Percentiles rank a stretch among this genome's conserved stretches.
These are phyloP conservation scores for Camelina sativa DNA, from an alignment of 345 rosid genomes.

Conservation along the genomic window DNA sequence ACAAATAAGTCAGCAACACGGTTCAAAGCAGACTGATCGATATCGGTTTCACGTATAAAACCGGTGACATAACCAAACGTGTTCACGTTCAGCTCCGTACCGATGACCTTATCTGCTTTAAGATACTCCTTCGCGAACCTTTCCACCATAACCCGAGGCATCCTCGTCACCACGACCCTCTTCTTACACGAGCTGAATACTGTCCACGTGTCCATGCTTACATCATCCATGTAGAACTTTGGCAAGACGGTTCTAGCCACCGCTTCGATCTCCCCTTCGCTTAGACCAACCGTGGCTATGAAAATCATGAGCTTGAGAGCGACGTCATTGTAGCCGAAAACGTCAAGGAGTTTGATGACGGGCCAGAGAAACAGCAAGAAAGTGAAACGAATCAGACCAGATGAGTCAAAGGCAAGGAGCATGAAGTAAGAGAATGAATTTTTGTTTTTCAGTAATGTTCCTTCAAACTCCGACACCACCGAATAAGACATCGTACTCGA, in stretches of 20 bases:
- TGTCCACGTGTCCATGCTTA: constrained; percentile 70
- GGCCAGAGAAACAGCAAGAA: constrained; percentile 65
- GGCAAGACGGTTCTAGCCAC: constrained; percentile 74
- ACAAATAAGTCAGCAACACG: constrained; percentile 52
- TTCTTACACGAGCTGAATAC: constrained; percentile 66
- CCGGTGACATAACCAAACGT: constrained; percentile 70
- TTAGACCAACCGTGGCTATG: constrained; percentile 58
- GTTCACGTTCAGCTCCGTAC: constrained; percentile 58
- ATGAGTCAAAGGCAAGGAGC: constrained; percentile 69
- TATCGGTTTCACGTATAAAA: constrained; percentile 63
- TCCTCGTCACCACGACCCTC: constrained; percentile 64
- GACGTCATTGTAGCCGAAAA: constrained; percentile 58
- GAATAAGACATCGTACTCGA: constrained; percentile 49
- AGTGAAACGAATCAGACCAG: constrained; percentile 69
- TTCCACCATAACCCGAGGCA: constrained; percentile 78
- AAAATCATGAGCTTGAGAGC: constrained; percentile 63
- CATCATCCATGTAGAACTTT: constrained; percentile 65
- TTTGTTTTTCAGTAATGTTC: constrained; percentile 61
- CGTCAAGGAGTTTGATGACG: constrained; percentile 54
- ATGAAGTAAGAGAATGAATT: constrained; percentile 68
- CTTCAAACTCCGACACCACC: constrained; percentile 77
- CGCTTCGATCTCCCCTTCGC: constrained; percentile 55
- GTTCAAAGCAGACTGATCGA: constrained; percentile 50
- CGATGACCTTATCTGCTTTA: constrained; percentile 65
- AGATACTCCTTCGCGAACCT: constrained; percentile 63